A percentile compares a stretch with the other conserved stretches of the same genome.
Conservation (phyloP, 352 stramenopile species). For the Halophytophthora polymorphica region DNA sequence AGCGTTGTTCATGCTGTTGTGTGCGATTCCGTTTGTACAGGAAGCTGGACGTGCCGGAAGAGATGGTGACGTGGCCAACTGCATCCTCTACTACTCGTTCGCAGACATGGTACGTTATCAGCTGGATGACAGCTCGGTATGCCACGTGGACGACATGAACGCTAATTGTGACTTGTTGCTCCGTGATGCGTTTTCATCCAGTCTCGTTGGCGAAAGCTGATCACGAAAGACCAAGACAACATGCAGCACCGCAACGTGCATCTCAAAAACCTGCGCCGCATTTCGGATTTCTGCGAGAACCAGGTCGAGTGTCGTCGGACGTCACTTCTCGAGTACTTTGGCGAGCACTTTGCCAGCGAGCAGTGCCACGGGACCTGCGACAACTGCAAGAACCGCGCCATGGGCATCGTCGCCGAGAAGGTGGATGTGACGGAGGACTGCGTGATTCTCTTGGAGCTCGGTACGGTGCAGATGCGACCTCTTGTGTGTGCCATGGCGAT, state of each 20-base stretch:
- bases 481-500: not conserved
- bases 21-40: conserved; percentile 20
- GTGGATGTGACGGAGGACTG: conserved; percentile 78
- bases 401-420: conserved; percentile 67
- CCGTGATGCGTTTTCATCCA: conserved; percentile 10
- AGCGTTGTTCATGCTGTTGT: not conserved
- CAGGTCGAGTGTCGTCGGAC: conserved; percentile 84
- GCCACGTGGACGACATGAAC: not conserved
- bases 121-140: not conserved
- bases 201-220: conserved; percentile 66
- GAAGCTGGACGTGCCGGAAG: conserved; percentile 80
- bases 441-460: conserved; percentile 47
- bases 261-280: conserved; percentile 76
- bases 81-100: conserved; percentile 88
- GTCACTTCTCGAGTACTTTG: conserved; percentile 84
- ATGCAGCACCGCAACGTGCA: conserved; percentile 78
- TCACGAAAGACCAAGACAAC: conserved; percentile 81
- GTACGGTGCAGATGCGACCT: conserved; percentile 30
- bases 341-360: conserved; percentile 80
- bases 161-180: not conserved
- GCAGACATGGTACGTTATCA: conserved; percentile 56
- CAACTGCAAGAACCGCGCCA: conserved; percentile 82
- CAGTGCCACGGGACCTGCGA: conserved; percentile 79
- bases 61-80: conserved; percentile 81
- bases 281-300: conserved; percentile 88